These are phyloP conservation scores for Przewalskia tangutica DNA, from an alignment of 257 asterid species.

Conservation along the genomic window DNA sequence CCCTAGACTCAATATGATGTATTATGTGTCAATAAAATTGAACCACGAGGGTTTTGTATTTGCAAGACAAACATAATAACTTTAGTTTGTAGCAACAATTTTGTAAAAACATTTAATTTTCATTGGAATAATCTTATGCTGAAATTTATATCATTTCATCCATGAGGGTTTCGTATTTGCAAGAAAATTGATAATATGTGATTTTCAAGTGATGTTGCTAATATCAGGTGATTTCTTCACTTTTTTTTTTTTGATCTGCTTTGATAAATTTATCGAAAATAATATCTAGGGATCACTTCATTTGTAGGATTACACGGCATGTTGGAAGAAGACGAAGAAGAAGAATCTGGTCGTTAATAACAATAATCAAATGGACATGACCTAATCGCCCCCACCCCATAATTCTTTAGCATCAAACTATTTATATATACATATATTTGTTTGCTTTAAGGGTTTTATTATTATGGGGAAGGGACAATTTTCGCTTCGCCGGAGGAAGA, in stretches of 20 bases:
- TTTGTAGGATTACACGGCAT: too few species aligned
- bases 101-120: rapidly evolving
- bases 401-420: neutral
- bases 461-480: conserved; percentile 39
- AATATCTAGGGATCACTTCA: too few species aligned
- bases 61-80: neutral
- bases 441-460: conserved; percentile 1
- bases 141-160: neutral
- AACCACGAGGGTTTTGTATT: too few species aligned
- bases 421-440: neutral
- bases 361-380: neutral
- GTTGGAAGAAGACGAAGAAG: conserved; percentile 1
- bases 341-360: neutral
- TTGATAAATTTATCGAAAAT: too few species aligned
- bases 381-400: neutral
- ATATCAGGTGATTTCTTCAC: too few species aligned
- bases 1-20: too few species aligned
- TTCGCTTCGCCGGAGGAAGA: conserved; percentile 53
- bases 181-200: neutral
- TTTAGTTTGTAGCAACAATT: neutral
- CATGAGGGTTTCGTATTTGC: neutral
- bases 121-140: neutral
- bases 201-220: neutral
- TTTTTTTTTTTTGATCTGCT: too few species aligned
- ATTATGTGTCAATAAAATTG: too few species aligned